Percentiles rank a stretch among this genome's conserved stretches.
These are phyloP conservation scores for Claviceps pazoutovae DNA, from an alignment of 2,329 filamentous ascomycete species.

Conservation along the genomic window DNA sequence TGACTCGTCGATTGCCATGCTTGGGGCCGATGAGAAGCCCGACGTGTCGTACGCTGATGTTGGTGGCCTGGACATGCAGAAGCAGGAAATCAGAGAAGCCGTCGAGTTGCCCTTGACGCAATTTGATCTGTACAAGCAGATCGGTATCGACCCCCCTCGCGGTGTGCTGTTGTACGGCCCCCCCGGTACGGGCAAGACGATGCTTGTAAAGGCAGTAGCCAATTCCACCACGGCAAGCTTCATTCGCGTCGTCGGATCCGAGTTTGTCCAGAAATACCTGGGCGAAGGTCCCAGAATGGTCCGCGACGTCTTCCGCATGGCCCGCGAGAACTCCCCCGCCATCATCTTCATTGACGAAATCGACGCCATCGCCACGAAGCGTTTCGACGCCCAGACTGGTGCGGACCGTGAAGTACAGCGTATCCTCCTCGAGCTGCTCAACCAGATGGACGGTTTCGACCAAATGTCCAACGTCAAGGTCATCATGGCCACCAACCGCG, in stretches of 20 bases:
- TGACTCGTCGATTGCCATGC: slow-evolving; percentile 97
- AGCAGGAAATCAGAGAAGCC: slow-evolving; percentile 96
- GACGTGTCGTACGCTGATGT: slow-evolving; percentile 97
- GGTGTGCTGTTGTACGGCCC: slow-evolving; percentile 94
- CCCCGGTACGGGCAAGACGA: slow-evolving; percentile 90
- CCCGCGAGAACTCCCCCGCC: slow-evolving; percentile 89
- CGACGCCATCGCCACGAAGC: slow-evolving; percentile 96
- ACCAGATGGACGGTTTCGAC: slow-evolving; percentile 99
- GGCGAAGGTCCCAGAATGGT: slow-evolving; percentile 98
- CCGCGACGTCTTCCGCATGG: slow-evolving; percentile 97
- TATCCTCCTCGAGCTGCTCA: slow-evolving; percentile 91
- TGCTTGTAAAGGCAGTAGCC: slow-evolving; percentile 95
- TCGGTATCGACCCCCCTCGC: slow-evolving; percentile 93
- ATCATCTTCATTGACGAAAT: slow-evolving; percentile 99
- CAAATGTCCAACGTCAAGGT: slow-evolving; percentile 99
- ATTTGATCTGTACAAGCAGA: slow-evolving; percentile 98
- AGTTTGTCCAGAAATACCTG: slow-evolving; percentile 98
- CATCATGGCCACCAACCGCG: slow-evolving; percentile 99
- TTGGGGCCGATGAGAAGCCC: slow-evolving; percentile 91
- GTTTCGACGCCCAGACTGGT: slow-evolving; percentile 96
- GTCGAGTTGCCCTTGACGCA: slow-evolving; percentile 94
- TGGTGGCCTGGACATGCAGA: slow-evolving; percentile 97
- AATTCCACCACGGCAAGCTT: slow-evolving; percentile 98
- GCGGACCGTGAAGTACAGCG: slow-evolving; percentile 97
- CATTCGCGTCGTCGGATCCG: slow-evolving; percentile 93